Conservation (phyloP, 306 rosid genomes). For the Sophora flavescens region DNA sequence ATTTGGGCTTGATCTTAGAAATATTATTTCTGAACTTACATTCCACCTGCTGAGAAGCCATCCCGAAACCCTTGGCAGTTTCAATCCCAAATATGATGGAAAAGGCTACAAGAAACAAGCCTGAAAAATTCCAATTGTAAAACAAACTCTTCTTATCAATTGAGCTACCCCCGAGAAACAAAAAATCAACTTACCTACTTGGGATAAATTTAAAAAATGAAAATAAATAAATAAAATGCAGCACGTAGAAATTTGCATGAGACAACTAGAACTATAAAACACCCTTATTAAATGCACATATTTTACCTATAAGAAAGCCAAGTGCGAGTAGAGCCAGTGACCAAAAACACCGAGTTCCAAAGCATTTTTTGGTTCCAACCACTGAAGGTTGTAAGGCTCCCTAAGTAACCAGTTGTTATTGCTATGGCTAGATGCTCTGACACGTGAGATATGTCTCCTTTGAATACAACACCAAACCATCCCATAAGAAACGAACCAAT, state of each 20-base stretch:
- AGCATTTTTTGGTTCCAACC: conserved; percentile 97
- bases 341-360: conserved; percentile 73
- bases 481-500: conserved; percentile 95
- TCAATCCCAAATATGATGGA: conserved; percentile 75
- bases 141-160: conserved; percentile 26
- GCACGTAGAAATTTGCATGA: conserved; percentile 8
- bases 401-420: conserved; percentile 83
- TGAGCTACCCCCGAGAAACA: conserved; percentile 12
- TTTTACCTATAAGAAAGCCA: conserved; percentile 79
- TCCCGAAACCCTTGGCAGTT: conserved; percentile 81
- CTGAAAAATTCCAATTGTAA: conserved; percentile 50
- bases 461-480: conserved; percentile 91
- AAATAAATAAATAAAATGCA: neutral
- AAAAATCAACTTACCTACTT: neutral
- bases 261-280: neutral
- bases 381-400: conserved; percentile 95
- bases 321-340: conserved; percentile 71
- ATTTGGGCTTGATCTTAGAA: conserved; percentile 52
- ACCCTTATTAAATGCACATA: neutral
- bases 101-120: conserved; percentile 73
- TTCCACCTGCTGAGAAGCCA: conserved; percentile 55
- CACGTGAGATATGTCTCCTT: conserved; percentile 64
- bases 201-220: neutral
- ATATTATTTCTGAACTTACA: conserved; percentile 38
- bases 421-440: conserved; percentile 84